Percentiles rank a stretch among this genome's conserved stretches.
phyloP scores from a whole-genome alignment of 2,329 filamentous ascomycete species.

The Mollisia scopiformis region DNA sequence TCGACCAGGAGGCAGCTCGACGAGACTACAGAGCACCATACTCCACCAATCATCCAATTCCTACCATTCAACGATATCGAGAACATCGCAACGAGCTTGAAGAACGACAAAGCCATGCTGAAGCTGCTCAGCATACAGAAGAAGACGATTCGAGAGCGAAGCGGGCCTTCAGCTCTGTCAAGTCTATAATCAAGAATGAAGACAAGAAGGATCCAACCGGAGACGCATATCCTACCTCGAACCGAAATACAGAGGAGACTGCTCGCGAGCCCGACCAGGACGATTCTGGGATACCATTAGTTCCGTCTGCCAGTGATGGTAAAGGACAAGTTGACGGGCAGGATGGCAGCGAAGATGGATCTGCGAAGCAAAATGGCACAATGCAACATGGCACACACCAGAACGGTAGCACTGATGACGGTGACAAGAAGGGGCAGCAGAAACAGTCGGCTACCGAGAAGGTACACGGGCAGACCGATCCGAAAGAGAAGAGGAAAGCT shows the following conservation, averaged over 20 bases:
- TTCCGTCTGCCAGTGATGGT: slow-evolving; percentile 6
- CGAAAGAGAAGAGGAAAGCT: slow-evolving; percentile 31
- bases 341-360: slow-evolving; percentile 4
- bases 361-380: slow-evolving; percentile 1
- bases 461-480: slow-evolving; percentile 23
- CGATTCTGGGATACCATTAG: slow-evolving; percentile 23
- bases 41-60: slow-evolving; percentile 30
- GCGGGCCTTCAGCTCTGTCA: slow-evolving; percentile 26
- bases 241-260: slow-evolving; percentile 23
- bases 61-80: slow-evolving; percentile 30
- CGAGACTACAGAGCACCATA: slow-evolving; percentile 30
- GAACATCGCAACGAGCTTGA: slow-evolving; percentile 29
- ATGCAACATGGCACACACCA: no score
- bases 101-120: slow-evolving; percentile 21
- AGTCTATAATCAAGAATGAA: slow-evolving; percentile 28
- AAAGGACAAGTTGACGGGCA: background rate
- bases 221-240: slow-evolving; percentile 29
- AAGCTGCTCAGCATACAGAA: slow-evolving; percentile 28
- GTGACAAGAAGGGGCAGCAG: slow-evolving; percentile 9
- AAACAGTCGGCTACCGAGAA: slow-evolving; percentile 29
- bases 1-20: slow-evolving; percentile 29
- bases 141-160: slow-evolving; percentile 30
- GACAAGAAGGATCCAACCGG: slow-evolving; percentile 24
- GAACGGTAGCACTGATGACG: no score
- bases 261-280: slow-evolving; percentile 14